Conservation (phyloP, 2,329 filamentous ascomycete species). For the Alternaria brassicae region DNA sequence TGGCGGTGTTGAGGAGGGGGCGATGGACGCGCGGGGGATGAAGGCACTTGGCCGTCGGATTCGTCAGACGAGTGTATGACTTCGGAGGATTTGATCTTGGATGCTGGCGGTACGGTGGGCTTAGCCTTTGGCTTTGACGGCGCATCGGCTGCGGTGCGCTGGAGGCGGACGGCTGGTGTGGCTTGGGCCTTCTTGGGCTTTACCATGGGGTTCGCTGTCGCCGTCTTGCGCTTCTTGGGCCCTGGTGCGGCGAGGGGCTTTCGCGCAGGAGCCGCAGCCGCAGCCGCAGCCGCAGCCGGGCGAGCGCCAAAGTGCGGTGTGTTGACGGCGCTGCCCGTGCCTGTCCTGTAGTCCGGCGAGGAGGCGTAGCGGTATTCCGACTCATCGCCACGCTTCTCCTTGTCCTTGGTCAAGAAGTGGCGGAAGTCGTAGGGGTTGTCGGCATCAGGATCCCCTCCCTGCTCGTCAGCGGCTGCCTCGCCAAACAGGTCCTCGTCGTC, state of each 20-base stretch:
- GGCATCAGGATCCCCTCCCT: constrained; percentile 50
- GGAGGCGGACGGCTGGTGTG: constrained; percentile 44
- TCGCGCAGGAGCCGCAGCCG: constrained; percentile 16
- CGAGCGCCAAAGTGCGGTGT: constrained; percentile 39
- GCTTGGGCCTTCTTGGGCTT: constrained; percentile 37
- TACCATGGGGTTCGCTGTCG: constrained; percentile 28
- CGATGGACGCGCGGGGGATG: constrained; percentile 20
- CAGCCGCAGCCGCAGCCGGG: constrained; percentile 23
- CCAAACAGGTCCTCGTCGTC: constrained; percentile 41
- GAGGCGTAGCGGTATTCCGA: constrained; percentile 36
- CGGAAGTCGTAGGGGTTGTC: constrained; percentile 59
- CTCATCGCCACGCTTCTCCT: constrained; percentile 44
- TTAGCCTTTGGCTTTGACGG: constrained; percentile 27
- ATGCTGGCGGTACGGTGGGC: constrained; percentile 27
- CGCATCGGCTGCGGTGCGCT: constrained; percentile 38
- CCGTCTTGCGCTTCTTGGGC: constrained; percentile 41
- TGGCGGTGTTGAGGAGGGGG: constrained; percentile 22
- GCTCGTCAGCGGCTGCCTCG: constrained; percentile 36
- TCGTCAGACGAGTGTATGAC: constrained; percentile 43
- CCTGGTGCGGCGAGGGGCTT: constrained; percentile 23
- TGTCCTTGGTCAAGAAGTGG: constrained; percentile 51
- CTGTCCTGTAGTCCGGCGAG: constrained; percentile 41
- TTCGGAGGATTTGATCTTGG: constrained; percentile 45
- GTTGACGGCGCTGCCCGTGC: constrained; percentile 38
- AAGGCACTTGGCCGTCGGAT: constrained; percentile 29